Evolutionary conservation across 257 asterid genomes (phyloP).

Genomic region (Plantago elongata): DNA sequence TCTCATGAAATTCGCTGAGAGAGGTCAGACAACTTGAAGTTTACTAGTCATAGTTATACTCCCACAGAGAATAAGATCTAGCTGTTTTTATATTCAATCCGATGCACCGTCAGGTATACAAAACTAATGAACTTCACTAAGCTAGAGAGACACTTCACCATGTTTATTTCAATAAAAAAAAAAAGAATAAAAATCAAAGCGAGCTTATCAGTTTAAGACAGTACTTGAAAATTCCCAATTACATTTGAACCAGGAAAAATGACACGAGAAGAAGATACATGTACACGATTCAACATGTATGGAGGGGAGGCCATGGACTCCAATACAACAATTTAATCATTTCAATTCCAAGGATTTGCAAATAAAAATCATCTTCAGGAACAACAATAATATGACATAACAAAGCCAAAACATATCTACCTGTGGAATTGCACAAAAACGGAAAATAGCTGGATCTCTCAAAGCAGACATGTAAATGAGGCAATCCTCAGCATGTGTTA

Average conservation of each 20-base stretch:
- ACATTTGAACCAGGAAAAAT: background rate
- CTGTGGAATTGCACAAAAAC: slow-evolving; percentile 98
- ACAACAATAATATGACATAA: slow-evolving; percentile 10
- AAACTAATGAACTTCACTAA: background rate
- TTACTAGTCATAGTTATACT: background rate
- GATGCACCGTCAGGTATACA: background rate
- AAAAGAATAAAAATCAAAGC: too few species aligned
- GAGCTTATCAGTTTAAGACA: too few species aligned
- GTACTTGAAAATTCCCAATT: slow-evolving; percentile 1
- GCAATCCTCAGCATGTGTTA: slow-evolving; percentile 73
- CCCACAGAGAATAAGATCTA: background rate
- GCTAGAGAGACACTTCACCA: background rate
- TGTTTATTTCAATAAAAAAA: too few species aligned
- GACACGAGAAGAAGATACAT: background rate
- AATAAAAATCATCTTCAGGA: slow-evolving; percentile 7
- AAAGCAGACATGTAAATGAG: slow-evolving; percentile 66
- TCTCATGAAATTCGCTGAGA: too few species aligned
- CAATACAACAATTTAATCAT: background rate
- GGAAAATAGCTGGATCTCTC: slow-evolving; percentile 76
- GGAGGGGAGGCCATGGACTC: slow-evolving; percentile 6
- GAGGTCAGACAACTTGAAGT: background rate
- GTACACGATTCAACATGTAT: background rate
- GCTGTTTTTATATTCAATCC: slow-evolving; percentile 1
- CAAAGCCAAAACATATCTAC: slow-evolving; percentile 30
- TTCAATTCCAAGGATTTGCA: background rate